Evolutionary conservation across 257 asterid species (phyloP), one percentile per base, ranked within the genome.

Genomic region (Nicotiana undulata): DNA sequence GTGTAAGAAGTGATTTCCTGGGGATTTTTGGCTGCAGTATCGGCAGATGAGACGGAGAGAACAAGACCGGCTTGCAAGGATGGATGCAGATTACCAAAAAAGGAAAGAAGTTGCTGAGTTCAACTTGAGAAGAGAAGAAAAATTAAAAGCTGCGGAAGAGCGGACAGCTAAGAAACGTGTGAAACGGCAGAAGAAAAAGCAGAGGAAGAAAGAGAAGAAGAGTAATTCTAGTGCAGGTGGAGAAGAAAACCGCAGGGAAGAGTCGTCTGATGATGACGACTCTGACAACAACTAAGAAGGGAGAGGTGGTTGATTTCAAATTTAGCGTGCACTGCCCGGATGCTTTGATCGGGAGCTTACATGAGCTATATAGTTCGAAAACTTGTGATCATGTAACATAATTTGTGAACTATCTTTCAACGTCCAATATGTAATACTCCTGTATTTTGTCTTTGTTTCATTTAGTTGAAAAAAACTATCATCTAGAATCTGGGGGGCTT

Each of bases 31-130:
- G 59, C 68, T 74, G 80, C 90, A 93, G 99, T 95, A 95, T 87
- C 96, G 98, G 34, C 99, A 95, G 89, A 95, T 95, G 99, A 91
- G 99, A 86, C 89, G 97, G 64, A 95, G 92, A 86, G 99, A 95
- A 84, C 99, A 95, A 86, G 99, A 95, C 53, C 89, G 99, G 58
- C 92, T 93, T 83, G 85, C 97, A n/a, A 91, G 98, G 90, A 93
- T 95, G 99, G 99, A 95, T 22, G 93, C 46, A 46, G 98, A 95
- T 87, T 81, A 83, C 88, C 89, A 86, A 88, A 95, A 78, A 86
- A 87, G 96, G 83, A 93, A 93, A 89, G 94, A 89, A 84, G 9
- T 88, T 55, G 83, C 95, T 46, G 99, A 93, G 81, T 95, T 91
- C 85, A 87, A 80, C 84, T 85, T 81, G 86, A 90, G 92, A 86